A percentile compares a stretch with the other conserved stretches of the same genome.
These are phyloP conservation scores for Arthrobotrys megalospora DNA, from an alignment of 2,329 filamentous ascomycete genomes.

Conservation along the genomic window DNA sequence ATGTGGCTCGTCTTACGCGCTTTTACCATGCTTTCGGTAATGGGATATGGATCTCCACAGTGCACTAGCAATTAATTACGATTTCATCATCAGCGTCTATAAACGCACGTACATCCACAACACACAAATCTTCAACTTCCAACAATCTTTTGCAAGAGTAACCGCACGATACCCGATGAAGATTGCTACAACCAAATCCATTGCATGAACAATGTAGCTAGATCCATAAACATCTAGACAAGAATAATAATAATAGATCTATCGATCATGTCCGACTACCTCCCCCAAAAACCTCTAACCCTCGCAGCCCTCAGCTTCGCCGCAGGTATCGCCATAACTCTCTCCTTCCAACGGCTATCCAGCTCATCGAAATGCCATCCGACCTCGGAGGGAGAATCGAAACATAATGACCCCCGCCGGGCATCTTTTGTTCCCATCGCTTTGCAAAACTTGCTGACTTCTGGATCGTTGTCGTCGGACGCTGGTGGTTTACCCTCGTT, in stretches of 20 bases:
- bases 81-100: constrained; percentile 5
- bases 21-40: background rate
- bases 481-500: background rate
- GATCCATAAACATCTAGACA: background rate
- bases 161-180: background rate
- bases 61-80: background rate
- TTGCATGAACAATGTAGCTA: constrained; percentile 20
- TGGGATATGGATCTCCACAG: too few species aligned
- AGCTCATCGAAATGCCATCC: background rate
- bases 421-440: constrained; percentile 46
- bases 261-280: constrained; percentile 22
- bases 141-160: constrained; percentile 1
- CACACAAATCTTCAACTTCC: constrained; percentile 30
- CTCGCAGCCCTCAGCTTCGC: constrained; percentile 42
- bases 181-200: background rate
- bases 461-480: background rate
- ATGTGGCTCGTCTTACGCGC: too few species aligned
- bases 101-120: background rate
- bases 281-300: constrained; percentile 29
- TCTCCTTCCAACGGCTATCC: constrained; percentile 46
- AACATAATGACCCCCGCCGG: constrained; percentile 30
- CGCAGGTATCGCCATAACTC: constrained; percentile 38
- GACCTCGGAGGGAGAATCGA: constrained; percentile 1
- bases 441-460: constrained; percentile 32
- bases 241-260: too few species aligned